Base-by-base conservation (phyloP, 1,139 yeast genomes). In the Geotrichum bryndzae region DNA sequence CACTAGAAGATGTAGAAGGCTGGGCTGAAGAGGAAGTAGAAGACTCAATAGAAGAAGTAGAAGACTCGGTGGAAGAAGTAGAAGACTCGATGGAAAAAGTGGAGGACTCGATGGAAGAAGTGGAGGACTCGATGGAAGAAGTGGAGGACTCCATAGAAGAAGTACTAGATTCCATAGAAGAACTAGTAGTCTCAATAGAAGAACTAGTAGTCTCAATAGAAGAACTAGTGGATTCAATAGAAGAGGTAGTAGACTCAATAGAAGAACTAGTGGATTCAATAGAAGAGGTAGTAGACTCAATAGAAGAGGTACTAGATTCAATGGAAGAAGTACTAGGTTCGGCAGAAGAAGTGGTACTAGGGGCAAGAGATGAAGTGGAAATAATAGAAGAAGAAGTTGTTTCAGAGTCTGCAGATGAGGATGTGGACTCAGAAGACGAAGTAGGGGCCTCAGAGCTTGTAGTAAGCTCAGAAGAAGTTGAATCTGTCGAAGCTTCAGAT, bases 201-300 rank as follows among this genome's bases (percentile, higher is more conserved):
- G 46, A 53, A 13, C 57, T 33, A 22, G 67, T 63, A 18, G 57
- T 48, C 64, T 61, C 53, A 58, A 54, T 10, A 59, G 29, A 29
- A 53, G 51, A 46, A 15, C 23, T 46, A 46, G 51, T 15, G 2
- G n/a, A 1, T 31, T 1, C 51, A n/a, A 18, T 22, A n/a, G 50
- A 38, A 50, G 48, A 27, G 38, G 54, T n/a, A 18, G 56, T 8
- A 11, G 27, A 10, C 27, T 46, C 51, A n/a, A 29, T 13, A 3
- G 54, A n/a, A 29, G 45, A 15, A 2, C 33, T 8, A 11, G 41
- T 31, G 6, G 45, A 31, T 10, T 15, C 13, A 15, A 15, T 8
- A 31, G 54, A 45, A 54, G 51, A 54, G 25, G 52, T 54, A 13
- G 56, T 18, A 10, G 27, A 3, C 1, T 2, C 48, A 33, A 1